Conservation (phyloP, 1,139 yeast species). For the Kluyveromyces marxianus region DNA sequence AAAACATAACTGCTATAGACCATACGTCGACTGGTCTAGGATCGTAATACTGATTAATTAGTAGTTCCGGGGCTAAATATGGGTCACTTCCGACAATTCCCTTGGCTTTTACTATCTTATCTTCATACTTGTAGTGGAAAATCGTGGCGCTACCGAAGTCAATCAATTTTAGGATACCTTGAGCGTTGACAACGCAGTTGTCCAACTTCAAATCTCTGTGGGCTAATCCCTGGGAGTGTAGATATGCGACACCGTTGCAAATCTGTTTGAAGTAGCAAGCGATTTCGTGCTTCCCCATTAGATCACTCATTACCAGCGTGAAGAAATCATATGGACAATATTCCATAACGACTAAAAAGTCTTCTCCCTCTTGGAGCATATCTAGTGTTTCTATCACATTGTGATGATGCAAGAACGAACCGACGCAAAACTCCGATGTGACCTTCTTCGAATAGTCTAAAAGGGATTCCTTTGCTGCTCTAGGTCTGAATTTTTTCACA, state of each 20-base stretch:
- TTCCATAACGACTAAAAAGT: slow-evolving; percentile 63
- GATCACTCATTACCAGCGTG: slow-evolving; percentile 67
- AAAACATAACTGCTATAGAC: slow-evolving; percentile 70
- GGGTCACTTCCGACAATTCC: slow-evolving; percentile 85
- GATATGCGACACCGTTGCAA: slow-evolving; percentile 49
- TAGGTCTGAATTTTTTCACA: slow-evolving; percentile 58
- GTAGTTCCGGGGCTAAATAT: slow-evolving; percentile 70
- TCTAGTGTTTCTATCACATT: slow-evolving; percentile 62
- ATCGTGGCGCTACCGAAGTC: slow-evolving; percentile 76
- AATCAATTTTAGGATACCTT: slow-evolving; percentile 60
- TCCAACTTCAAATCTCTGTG: slow-evolving; percentile 73
- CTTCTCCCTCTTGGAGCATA: slow-evolving; percentile 44
- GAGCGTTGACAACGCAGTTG: slow-evolving; percentile 59
- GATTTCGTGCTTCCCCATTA: slow-evolving; percentile 51
- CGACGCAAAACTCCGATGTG: slow-evolving; percentile 58
- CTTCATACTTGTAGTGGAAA: slow-evolving; percentile 39
- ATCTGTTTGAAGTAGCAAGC: slow-evolving; percentile 66
- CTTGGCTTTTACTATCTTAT: slow-evolving; percentile 38
- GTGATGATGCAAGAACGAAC: slow-evolving; percentile 51
- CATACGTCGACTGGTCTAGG: slow-evolving; percentile 70
- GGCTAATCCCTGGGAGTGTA: slow-evolving; percentile 64
- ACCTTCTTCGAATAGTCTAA: slow-evolving; percentile 54
- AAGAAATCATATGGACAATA: slow-evolving; percentile 70
- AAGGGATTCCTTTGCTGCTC: slow-evolving; percentile 44
- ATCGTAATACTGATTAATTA: slow-evolving; percentile 44